These are phyloP conservation scores for Tuber aestivum DNA, from an alignment of 495 filamentous ascomycete species.

Conservation along the genomic window DNA sequence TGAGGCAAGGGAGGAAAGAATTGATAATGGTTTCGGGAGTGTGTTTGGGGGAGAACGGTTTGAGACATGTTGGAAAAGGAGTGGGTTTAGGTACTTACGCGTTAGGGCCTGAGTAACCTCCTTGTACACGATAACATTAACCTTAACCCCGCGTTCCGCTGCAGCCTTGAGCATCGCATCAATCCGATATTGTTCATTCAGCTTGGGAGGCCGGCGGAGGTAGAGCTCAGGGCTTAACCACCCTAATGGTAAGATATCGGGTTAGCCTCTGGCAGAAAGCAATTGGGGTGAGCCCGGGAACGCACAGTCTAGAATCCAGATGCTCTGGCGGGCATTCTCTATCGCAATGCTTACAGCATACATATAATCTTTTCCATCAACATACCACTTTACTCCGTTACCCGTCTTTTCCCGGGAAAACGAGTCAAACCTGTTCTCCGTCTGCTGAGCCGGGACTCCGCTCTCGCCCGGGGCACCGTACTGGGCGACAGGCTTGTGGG, in stretches of 20 bases:
- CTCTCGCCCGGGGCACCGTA: constrained; percentile 22
- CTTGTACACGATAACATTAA: constrained; percentile 94
- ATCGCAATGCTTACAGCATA: constrained; percentile 80
- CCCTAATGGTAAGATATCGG: constrained; percentile 47
- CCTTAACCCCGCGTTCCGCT: constrained; percentile 76
- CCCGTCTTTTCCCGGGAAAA: constrained; percentile 65
- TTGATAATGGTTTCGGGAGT: constrained; percentile 14
- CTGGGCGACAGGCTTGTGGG: constrained; percentile 11
- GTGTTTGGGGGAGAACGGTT: constrained; percentile 8
- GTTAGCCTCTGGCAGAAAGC: not conserved
- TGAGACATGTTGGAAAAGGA: constrained; percentile 16
- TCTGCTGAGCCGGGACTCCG: constrained; percentile 28
- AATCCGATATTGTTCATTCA: constrained; percentile 77
- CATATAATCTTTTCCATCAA: constrained; percentile 89
- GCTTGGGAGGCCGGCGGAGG: constrained; percentile 73
- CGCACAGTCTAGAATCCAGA: constrained; percentile 87
- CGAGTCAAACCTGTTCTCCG: constrained; percentile 67
- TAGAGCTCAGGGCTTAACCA: constrained; percentile 90
- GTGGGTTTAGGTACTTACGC: constrained; percentile 53
- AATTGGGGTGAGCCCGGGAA: not conserved
- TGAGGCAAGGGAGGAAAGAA: constrained; percentile 15
- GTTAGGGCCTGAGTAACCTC: constrained; percentile 83
- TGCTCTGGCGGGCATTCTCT: constrained; percentile 73
- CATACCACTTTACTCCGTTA: constrained; percentile 81
- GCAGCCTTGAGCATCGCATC: constrained; percentile 85